phyloP scores from a whole-genome alignment of 768 basidiomycete genomes.

The Tylopilus plumbeoviolaceoides region DNA sequence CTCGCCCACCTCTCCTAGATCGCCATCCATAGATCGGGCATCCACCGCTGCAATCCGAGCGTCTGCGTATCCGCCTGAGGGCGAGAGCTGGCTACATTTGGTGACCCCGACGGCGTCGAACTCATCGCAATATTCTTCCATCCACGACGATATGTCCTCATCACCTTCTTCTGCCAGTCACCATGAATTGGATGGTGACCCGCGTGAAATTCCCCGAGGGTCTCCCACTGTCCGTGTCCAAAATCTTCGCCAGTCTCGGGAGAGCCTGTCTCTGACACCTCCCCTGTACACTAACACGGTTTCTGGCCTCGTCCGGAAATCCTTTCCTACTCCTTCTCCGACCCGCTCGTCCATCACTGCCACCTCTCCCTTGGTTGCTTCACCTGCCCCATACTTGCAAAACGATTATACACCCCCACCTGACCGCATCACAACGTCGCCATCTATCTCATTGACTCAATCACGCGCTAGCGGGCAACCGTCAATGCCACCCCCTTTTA shows the following conservation, averaged over 20 bases:
- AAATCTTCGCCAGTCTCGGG: neutral
- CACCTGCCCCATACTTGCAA: conserved; percentile 3
- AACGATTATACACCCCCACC: conserved; percentile 12
- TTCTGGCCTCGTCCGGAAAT: conserved; percentile 17
- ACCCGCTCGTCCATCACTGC: conserved; percentile 6
- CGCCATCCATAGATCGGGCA: conserved; percentile 12
- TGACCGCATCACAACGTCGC: conserved; percentile 12
- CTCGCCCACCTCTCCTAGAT: conserved; percentile 4
- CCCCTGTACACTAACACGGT: conserved; percentile 26
- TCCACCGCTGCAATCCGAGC: conserved; percentile 15
- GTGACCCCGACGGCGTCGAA: conserved; percentile 26
- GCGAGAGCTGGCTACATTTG: conserved; percentile 31
- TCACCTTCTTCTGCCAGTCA: conserved; percentile 20
- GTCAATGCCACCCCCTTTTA: conserved; percentile 8
- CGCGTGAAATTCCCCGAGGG: conserved; percentile 1
- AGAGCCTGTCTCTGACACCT: conserved; percentile 11
- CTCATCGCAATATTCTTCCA: conserved; percentile 13
- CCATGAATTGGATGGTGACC: conserved; percentile 8
- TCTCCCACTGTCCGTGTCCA: conserved; percentile 4
- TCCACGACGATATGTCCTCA: conserved; percentile 27
- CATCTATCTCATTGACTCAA: conserved; percentile 13
- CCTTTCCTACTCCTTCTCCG: conserved; percentile 9
- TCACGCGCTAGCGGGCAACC: conserved; percentile 15
- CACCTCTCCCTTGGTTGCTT: conserved; percentile 3
- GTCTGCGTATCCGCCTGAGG: conserved; percentile 18